Evolutionary conservation across 2,329 filamentous ascomycete species (phyloP).

Genomic region (Phialophora verrucosa): DNA sequence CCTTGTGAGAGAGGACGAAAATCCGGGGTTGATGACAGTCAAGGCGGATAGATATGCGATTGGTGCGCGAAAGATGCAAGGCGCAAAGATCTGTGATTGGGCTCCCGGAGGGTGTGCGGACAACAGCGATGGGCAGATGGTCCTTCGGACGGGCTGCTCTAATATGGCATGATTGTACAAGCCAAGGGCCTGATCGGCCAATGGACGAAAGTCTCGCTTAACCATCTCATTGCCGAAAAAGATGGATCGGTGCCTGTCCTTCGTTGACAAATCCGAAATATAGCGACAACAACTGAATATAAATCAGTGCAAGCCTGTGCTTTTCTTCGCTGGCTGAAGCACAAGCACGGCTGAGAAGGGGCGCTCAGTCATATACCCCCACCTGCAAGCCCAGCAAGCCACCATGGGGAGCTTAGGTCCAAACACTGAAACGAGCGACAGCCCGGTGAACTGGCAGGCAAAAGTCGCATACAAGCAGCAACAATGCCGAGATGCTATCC

Average conservation of each 20-base stretch:
- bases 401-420: conserved; percentile 25
- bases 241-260: neutral
- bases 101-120: conserved; percentile 8
- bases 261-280: neutral
- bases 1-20: neutral
- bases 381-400: neutral
- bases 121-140: conserved; percentile 8
- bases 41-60: conserved; percentile 3
- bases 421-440: neutral
- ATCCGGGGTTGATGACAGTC: neutral
- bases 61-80: conserved; percentile 5
- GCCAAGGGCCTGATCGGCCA: neutral
- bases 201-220: neutral
- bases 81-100: conserved; percentile 25
- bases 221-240: neutral
- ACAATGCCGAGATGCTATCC: conserved; percentile 33
- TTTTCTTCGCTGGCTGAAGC: neutral
- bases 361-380: neutral
- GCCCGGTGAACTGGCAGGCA: conserved; percentile 26
- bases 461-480: conserved; percentile 32
- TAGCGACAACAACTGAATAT: neutral
- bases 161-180: neutral
- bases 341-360: neutral
- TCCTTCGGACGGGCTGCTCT: neutral
- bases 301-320: neutral